These are phyloP conservation scores for Ensete ventricosum DNA, from an alignment of 176 grass and related monocot species.

Conservation along the genomic window DNA sequence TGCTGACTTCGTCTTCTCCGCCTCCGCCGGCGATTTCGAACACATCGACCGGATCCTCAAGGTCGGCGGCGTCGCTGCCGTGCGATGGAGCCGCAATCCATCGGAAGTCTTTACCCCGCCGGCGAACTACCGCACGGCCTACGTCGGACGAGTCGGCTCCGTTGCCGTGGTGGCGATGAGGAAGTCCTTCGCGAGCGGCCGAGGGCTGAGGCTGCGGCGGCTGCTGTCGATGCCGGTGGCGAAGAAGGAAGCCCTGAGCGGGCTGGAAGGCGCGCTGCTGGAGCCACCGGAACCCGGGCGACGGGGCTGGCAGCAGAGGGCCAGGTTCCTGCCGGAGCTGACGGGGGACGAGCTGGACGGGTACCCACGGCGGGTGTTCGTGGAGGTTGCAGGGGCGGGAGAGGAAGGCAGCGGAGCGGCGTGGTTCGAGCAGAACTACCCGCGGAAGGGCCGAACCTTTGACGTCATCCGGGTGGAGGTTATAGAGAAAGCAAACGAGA, in stretches of 20 bases:
- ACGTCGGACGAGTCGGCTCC: conserved; percentile 15
- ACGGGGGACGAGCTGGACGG: conserved; percentile 31
- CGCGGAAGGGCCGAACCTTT: conserved; percentile 33
- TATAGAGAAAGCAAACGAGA: background rate
- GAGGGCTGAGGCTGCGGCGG: conserved; percentile 4
- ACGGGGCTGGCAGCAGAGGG: conserved; percentile 9
- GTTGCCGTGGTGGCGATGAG: conserved; percentile 16
- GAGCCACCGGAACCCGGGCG: conserved; percentile 30
- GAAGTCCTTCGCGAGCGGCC: conserved; percentile 5
- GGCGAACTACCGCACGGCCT: conserved; percentile 29
- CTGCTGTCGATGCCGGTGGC: conserved; percentile 25
- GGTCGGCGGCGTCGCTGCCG: conserved; percentile 25
- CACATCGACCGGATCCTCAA: conserved; percentile 23
- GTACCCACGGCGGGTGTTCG: conserved; percentile 36
- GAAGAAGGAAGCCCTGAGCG: conserved; percentile 32
- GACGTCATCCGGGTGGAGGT: conserved; percentile 37
- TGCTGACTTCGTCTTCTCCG: conserved; percentile 26
- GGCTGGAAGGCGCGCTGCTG: conserved; percentile 43
- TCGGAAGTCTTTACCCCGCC: conserved; percentile 15
- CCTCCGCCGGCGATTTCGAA: conserved; percentile 10
- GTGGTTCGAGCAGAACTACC: conserved; percentile 54
- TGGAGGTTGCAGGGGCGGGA: conserved; percentile 26
- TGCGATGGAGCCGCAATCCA: conserved; percentile 1
- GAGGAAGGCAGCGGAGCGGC: conserved; percentile 8
- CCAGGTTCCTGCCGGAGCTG: conserved; percentile 34